Percentiles rank a stretch among this genome's conserved stretches.
These are phyloP conservation scores for Pythium phragmitis DNA, from an alignment of 352 stramenopile species.

Conservation along the genomic window DNA sequence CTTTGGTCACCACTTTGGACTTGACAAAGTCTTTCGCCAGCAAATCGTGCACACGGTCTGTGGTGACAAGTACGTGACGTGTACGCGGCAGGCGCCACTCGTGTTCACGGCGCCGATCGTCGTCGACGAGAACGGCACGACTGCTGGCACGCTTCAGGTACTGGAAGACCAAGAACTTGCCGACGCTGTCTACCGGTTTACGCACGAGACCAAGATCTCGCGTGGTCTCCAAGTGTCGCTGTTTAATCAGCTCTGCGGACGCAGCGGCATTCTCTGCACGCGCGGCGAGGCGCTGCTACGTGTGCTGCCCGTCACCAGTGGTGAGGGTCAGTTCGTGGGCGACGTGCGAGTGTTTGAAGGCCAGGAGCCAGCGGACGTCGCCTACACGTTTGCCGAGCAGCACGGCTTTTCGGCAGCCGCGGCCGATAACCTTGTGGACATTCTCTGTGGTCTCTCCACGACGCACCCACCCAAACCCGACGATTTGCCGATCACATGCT, in stretches of 20 bases:
- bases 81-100: constrained; percentile 39
- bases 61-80: constrained; percentile 49
- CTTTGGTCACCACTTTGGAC: constrained; percentile 38
- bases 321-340: constrained; percentile 37
- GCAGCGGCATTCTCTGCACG: constrained; percentile 55
- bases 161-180: constrained; percentile 70
- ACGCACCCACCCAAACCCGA: constrained; percentile 13
- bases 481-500: constrained; percentile 38
- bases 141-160: constrained; percentile 38
- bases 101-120: constrained; percentile 58
- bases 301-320: constrained; percentile 39
- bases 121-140: constrained; percentile 45
- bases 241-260: constrained; percentile 57
- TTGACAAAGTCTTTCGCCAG: constrained; percentile 39
- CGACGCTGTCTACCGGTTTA: constrained; percentile 64
- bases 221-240: constrained; percentile 43
- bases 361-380: constrained; percentile 69
- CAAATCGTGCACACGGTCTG: constrained; percentile 56
- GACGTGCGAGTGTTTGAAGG: constrained; percentile 61
- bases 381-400: constrained; percentile 63
- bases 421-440: constrained; percentile 48
- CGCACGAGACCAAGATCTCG: constrained; percentile 49
- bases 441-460: constrained; percentile 40
- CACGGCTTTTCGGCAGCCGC: constrained; percentile 40
- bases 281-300: constrained; percentile 54